phyloP scores from a whole-genome alignment of 2,329 filamentous ascomycete genomes.

The Epichloe bromicola region DNA sequence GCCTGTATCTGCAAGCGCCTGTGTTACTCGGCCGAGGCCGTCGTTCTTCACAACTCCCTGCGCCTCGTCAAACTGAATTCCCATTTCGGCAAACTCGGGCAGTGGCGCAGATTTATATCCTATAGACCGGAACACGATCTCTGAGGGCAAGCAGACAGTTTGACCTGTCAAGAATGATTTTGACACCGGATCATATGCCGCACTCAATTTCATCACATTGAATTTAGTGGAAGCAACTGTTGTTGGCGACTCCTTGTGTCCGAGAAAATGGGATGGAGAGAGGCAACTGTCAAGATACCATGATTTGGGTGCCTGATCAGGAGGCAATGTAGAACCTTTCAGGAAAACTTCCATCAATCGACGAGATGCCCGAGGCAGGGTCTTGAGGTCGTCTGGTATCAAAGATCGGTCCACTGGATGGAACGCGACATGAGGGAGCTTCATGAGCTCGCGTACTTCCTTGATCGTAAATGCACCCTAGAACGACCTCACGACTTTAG shows the following conservation, averaged over 20 bases:
- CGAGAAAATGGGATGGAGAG: conserved; percentile 58
- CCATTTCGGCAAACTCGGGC: conserved; percentile 57
- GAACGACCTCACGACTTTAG: neutral
- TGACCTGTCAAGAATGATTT: conserved; percentile 36
- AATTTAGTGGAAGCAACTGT: conserved; percentile 56
- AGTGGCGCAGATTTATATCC: conserved; percentile 79
- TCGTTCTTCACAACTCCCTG: conserved; percentile 76
- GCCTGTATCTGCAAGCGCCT: conserved; percentile 17
- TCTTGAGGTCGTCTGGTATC: conserved; percentile 52
- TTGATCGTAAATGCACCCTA: conserved; percentile 92
- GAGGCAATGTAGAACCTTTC: conserved; percentile 51
- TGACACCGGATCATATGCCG: conserved; percentile 39
- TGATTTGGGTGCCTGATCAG: conserved; percentile 41
- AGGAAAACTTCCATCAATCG: conserved; percentile 69
- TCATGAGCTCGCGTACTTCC: conserved; percentile 78
- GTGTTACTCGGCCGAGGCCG: conserved; percentile 54
- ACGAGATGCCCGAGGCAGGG: conserved; percentile 61
- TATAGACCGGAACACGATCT: conserved; percentile 81
- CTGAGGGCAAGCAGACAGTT: conserved; percentile 43
- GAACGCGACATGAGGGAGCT: conserved; percentile 59
- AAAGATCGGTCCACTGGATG: conserved; percentile 52
- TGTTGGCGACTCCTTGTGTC: conserved; percentile 28
- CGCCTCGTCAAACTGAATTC: conserved; percentile 63
- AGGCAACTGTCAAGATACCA: conserved; percentile 83
- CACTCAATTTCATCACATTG: conserved; percentile 42